Evolutionary conservation across 805 yeast species (phyloP).

Genomic region (Cyberlindnera japonica): DNA sequence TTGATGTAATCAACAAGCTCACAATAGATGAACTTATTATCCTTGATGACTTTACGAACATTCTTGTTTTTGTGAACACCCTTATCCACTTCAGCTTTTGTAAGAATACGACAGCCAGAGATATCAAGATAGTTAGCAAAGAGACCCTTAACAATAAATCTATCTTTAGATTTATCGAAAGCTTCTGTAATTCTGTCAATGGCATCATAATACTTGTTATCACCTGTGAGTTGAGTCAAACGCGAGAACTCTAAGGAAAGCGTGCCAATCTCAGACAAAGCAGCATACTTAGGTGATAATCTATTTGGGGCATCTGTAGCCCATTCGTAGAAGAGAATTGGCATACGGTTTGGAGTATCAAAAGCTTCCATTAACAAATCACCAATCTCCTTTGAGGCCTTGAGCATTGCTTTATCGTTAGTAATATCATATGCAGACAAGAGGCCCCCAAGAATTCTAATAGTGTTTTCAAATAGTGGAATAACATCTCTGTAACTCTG

Average conservation of each 20-base stretch:
- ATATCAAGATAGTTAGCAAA: constrained; percentile 44
- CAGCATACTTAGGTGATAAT: constrained; percentile 34
- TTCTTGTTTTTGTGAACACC: constrained; percentile 34
- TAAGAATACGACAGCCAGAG: constrained; percentile 44
- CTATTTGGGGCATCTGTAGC: constrained; percentile 33
- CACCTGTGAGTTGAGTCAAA: constrained; percentile 47
- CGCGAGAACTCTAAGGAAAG: constrained; percentile 50
- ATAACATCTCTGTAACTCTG: constrained; percentile 37
- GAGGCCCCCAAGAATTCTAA: constrained; percentile 51
- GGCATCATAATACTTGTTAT: constrained; percentile 47
- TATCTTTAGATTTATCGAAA: constrained; percentile 32
- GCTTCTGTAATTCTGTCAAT: constrained; percentile 41
- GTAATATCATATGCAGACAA: constrained; percentile 51
- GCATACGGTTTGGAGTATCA: constrained; percentile 57
- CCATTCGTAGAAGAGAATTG: constrained; percentile 45
- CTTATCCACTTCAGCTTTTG: constrained; percentile 27
- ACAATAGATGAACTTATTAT: constrained; percentile 33
- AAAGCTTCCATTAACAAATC: constrained; percentile 49
- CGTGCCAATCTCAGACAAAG: constrained; percentile 47
- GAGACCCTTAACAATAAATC: constrained; percentile 38
- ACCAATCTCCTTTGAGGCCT: constrained; percentile 43
- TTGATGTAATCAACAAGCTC: constrained; percentile 26
- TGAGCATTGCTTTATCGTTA: constrained; percentile 30
- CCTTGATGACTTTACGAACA: constrained; percentile 35
- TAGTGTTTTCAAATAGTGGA: constrained; percentile 49